Percentiles rank a stretch among this genome's conserved stretches.
Conservation (phyloP, 2,329 filamentous ascomycete genomes). For the Sarocladiaceae sp. region DNA sequence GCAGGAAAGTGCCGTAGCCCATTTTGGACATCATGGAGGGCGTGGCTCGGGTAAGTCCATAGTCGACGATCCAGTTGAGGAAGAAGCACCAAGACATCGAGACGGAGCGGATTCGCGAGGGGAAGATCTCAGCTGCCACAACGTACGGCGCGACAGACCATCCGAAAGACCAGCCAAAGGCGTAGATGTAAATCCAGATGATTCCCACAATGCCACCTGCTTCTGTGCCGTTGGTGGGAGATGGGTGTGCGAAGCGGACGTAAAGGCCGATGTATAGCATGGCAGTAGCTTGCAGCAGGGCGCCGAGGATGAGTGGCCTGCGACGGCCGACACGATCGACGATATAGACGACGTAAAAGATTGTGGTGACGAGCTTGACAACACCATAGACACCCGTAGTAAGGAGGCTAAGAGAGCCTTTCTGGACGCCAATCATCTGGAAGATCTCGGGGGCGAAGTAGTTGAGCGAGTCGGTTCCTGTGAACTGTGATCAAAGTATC, state of each 20-base stretch:
- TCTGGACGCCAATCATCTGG: slow-evolving; percentile 28
- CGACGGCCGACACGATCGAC: slow-evolving; percentile 21
- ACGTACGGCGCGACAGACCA: slow-evolving; percentile 17
- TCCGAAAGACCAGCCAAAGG: slow-evolving; percentile 20
- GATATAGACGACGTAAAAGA: slow-evolving; percentile 23
- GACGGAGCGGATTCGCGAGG: slow-evolving; percentile 21
- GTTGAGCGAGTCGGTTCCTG: slow-evolving; percentile 32
- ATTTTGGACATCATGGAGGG: slow-evolving; percentile 17
- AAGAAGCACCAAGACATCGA: slow-evolving; percentile 18
- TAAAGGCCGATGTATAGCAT: slow-evolving; percentile 24
- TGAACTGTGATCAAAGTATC: no score
- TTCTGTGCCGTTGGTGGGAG: slow-evolving; percentile 24
- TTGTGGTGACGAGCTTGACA: slow-evolving; percentile 18
- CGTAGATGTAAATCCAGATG: slow-evolving; percentile 27
- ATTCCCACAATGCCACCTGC: slow-evolving; percentile 34
- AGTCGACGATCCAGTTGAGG: slow-evolving; percentile 25
- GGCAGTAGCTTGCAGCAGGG: slow-evolving; percentile 16
- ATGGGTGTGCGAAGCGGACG: slow-evolving; percentile 26
- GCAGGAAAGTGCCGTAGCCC: slow-evolving; percentile 11
- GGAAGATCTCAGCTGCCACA: slow-evolving; percentile 24
- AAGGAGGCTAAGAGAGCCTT: slow-evolving; percentile 24
- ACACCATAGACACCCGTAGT: slow-evolving; percentile 27
- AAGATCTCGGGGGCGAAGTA: slow-evolving; percentile 35
- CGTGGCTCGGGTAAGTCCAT: slow-evolving; percentile 22
- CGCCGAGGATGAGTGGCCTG: slow-evolving; percentile 20